A percentile compares a stretch with the other conserved stretches of the same genome.
These are phyloP conservation scores for Xylariaceae sp. DNA, from an alignment of 2,329 filamentous ascomycete genomes.

Conservation along the genomic window DNA sequence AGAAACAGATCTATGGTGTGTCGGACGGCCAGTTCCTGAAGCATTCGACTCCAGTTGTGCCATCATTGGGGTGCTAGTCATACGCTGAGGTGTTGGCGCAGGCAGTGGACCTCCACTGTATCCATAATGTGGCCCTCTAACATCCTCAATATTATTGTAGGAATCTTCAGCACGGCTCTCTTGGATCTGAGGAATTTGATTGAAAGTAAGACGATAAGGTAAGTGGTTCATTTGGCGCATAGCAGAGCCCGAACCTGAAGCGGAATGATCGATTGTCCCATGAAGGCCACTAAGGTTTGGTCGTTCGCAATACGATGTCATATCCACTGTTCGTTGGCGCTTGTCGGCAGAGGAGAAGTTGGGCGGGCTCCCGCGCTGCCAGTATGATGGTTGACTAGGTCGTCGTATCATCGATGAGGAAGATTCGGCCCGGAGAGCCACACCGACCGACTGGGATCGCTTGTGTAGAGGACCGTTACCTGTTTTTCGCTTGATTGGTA, in stretches of 20 bases:
- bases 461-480: slow-evolving; percentile 35
- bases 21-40: slow-evolving; percentile 28
- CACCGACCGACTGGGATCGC: slow-evolving; percentile 47
- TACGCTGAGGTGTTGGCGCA: slow-evolving; percentile 33
- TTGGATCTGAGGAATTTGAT: slow-evolving; percentile 43
- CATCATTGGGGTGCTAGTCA: slow-evolving; percentile 29
- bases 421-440: slow-evolving; percentile 32
- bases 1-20: slow-evolving; percentile 43
- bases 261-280: too few relatives aligned
- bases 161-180: slow-evolving; percentile 43
- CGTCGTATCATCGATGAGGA: slow-evolving; percentile 37
- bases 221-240: slow-evolving; percentile 35
- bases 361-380: slow-evolving; percentile 27
- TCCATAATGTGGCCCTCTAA: slow-evolving; percentile 28
- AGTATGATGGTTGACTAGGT: slow-evolving; percentile 36
- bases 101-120: slow-evolving; percentile 33
- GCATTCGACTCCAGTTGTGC: slow-evolving; percentile 31
- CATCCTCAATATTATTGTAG: slow-evolving; percentile 32
- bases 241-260: slow-evolving; percentile 1
- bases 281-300: too few relatives aligned
- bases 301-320: too few relatives aligned
- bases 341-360: background rate
- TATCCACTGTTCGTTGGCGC: background rate
- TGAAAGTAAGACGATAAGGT: slow-evolving; percentile 38
- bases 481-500: slow-evolving; percentile 38